Evolutionary conservation across 257 asterid genomes (phyloP).

Genomic region (Solanum acaule): DNA sequence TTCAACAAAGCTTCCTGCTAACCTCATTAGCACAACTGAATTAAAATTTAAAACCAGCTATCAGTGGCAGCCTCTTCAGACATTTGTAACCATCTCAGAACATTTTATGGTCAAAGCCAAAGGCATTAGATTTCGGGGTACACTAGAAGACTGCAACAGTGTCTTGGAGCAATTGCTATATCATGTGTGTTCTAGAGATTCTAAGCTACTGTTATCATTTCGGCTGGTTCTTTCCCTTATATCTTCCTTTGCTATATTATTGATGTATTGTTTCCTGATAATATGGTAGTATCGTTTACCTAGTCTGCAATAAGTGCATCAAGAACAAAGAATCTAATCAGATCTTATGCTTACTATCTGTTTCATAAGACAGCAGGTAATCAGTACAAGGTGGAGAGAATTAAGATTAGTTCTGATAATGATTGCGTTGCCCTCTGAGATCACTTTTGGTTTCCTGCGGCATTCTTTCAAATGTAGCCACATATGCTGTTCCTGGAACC

Average conservation of each 20-base stretch:
- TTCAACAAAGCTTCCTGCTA: conserved; percentile 61
- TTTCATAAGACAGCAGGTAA: background rate
- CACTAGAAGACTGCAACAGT: conserved; percentile 60
- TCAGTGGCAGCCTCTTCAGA: conserved; percentile 83
- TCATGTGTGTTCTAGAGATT: conserved; percentile 35
- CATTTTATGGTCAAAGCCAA: conserved; percentile 74
- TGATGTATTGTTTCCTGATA: background rate
- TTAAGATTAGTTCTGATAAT: background rate
- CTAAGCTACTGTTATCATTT: background rate
- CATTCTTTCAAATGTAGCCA: background rate
- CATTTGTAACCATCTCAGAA: conserved; percentile 78
- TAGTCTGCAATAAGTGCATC: background rate
- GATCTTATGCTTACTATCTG: background rate
- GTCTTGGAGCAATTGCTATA: conserved; percentile 47
- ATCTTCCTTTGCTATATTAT: background rate
- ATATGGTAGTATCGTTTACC: background rate
- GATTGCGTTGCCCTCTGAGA: background rate
- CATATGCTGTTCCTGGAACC: background rate
- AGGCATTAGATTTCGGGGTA: conserved; percentile 68
- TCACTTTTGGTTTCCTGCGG: background rate
- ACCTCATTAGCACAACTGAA: conserved; percentile 62
- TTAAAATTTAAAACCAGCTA: conserved; percentile 52
- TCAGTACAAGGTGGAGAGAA: background rate
- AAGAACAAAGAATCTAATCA: background rate
- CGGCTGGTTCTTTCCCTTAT: background rate